phyloP scores from a whole-genome alignment of 1,139 yeast genomes.

The Diutina siamensis region DNA sequence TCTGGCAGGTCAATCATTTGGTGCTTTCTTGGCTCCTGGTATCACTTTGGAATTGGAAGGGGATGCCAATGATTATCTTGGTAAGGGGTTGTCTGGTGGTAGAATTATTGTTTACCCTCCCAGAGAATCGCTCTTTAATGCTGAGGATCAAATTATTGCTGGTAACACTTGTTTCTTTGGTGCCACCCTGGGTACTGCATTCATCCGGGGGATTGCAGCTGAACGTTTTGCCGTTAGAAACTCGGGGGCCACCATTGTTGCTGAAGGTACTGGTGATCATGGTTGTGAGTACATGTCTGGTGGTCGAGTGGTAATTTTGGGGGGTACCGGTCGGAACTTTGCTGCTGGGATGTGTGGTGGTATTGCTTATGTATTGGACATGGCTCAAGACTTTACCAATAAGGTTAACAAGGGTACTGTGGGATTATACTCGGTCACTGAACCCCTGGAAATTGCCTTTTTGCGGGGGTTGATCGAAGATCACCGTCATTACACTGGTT shows the following conservation, averaged over 20 bases:
- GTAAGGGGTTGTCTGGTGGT: slow-evolving; percentile 96
- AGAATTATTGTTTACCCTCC: slow-evolving; percentile 89
- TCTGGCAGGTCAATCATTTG: slow-evolving; percentile 97
- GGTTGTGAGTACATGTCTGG: slow-evolving; percentile 99
- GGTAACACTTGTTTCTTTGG: slow-evolving; percentile 98
- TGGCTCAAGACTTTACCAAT: slow-evolving; percentile 82
- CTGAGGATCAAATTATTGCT: slow-evolving; percentile 91
- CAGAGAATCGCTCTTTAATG: slow-evolving; percentile 67
- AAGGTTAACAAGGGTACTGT: slow-evolving; percentile 78
- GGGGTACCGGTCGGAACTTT: slow-evolving; percentile 86
- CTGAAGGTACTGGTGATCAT: slow-evolving; percentile 96
- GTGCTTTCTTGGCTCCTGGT: slow-evolving; percentile 96
- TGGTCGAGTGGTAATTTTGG: slow-evolving; percentile 90
- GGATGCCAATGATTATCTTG: slow-evolving; percentile 96
- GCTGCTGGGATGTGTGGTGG: slow-evolving; percentile 99
- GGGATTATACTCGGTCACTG: slow-evolving; percentile 65
- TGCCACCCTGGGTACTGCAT: slow-evolving; percentile 92
- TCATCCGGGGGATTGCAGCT: slow-evolving; percentile 94
- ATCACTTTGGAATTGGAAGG: slow-evolving; percentile 92
- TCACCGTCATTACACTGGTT: slow-evolving; percentile 88
- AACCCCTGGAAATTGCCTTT: slow-evolving; percentile 89
- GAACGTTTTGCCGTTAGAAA: slow-evolving; percentile 97
- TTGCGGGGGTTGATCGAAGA: slow-evolving; percentile 90
- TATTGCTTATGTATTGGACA: slow-evolving; percentile 91
- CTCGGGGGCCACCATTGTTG: slow-evolving; percentile 95